These are phyloP conservation scores for Silene latifolia DNA, from an alignment of 148 eudicot species.

Conservation along the genomic window DNA sequence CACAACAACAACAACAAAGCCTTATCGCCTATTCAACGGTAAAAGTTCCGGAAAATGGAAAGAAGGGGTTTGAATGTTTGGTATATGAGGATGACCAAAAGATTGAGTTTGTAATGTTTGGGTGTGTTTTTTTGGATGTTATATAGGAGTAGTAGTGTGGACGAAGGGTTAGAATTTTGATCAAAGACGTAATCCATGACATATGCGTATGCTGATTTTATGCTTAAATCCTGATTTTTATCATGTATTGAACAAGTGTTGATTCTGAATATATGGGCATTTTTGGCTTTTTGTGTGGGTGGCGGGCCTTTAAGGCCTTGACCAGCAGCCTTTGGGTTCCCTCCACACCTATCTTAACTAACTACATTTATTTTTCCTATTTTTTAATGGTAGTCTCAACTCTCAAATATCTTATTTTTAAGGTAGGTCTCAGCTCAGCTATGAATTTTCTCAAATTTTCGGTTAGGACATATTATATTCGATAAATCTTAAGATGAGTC, in stretches of 20 bases:
- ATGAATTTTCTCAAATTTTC: no score
- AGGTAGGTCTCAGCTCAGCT: no score
- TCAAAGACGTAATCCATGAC: conserved; percentile 25
- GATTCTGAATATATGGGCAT: neutral
- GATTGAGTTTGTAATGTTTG: neutral
- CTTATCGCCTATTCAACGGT: no score
- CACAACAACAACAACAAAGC: no score
- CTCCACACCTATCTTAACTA: conserved; percentile 6
- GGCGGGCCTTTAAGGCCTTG: conserved; percentile 4
- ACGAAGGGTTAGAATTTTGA: neutral
- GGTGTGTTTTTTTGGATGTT: neutral
- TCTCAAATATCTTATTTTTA: no score
- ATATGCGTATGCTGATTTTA: neutral
- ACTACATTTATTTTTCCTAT: neutral
- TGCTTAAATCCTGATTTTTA: neutral
- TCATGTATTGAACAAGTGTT: neutral
- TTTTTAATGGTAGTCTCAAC: neutral
- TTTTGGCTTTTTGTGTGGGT: neutral
- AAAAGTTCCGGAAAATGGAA: neutral
- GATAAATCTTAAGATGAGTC: no score
- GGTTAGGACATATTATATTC: no score
- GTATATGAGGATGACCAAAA: no score
- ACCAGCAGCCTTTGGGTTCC: conserved; percentile 16
- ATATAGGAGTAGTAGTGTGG: conserved; percentile 12
- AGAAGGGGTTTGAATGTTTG: conserved; percentile 2